These are phyloP conservation scores for Brassica balearica DNA, from an alignment of 441 rosid species.

Conservation along the genomic window DNA sequence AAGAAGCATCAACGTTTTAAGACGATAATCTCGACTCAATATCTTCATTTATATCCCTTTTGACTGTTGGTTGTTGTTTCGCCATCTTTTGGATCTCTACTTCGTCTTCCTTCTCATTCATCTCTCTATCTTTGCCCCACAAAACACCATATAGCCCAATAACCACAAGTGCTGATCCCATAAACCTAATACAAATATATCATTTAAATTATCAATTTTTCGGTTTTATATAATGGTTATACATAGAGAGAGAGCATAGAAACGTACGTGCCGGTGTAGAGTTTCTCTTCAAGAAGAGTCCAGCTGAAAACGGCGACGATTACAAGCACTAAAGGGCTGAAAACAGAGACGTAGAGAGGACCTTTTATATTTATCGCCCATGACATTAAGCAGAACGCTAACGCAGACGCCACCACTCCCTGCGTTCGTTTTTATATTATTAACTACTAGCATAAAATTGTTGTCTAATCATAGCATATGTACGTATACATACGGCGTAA, in stretches of 20 bases:
- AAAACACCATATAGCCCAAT: constrained; percentile 78
- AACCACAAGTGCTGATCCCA: constrained; percentile 75
- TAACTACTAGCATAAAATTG: neutral
- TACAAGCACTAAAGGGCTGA: constrained; percentile 81
- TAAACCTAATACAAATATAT: constrained; percentile 48
- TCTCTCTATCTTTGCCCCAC: constrained; percentile 88
- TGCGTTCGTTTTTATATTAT: constrained; percentile 37
- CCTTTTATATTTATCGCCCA: constrained; percentile 85
- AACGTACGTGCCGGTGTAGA: constrained; percentile 79
- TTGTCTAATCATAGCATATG: neutral
- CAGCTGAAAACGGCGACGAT: constrained; percentile 82
- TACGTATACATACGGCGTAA: constrained; percentile 62
- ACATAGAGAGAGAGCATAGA: neutral
- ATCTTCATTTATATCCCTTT: constrained; percentile 33
- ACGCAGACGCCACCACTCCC: constrained; percentile 82
- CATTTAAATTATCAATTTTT: neutral
- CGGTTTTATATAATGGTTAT: constrained; percentile 1
- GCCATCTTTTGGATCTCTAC: constrained; percentile 4
- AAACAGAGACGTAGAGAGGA: constrained; percentile 86
- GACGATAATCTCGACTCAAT: constrained; percentile 39
- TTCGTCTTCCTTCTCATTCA: constrained; percentile 28
- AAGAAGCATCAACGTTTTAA: constrained; percentile 13
- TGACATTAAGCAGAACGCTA: constrained; percentile 66
- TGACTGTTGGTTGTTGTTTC: constrained; percentile 30
- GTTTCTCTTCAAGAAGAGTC: constrained; percentile 83